Percentiles rank a stretch among this genome's conserved stretches.
Conservation (phyloP, 1,139 yeast genomes). For the Yamadazyma spencermartinsiae region DNA sequence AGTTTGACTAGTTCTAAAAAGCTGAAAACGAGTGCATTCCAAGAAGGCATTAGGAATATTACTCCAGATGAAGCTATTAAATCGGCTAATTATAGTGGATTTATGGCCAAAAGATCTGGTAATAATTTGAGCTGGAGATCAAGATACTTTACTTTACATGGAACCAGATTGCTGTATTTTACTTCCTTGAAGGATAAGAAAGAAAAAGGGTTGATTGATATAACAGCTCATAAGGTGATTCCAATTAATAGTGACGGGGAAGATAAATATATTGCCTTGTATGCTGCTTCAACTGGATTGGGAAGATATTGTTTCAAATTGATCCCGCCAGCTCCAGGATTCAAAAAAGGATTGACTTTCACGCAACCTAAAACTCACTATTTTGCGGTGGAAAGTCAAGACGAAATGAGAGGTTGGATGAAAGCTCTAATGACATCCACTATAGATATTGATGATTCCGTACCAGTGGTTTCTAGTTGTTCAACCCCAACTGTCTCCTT, state of each 20-base stretch:
- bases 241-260: slow-evolving; percentile 53
- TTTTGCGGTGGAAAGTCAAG: slow-evolving; percentile 89
- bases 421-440: slow-evolving; percentile 94
- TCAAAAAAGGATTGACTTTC: slow-evolving; percentile 89
- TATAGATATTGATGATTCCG: slow-evolving; percentile 89
- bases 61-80: slow-evolving; percentile 79
- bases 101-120: slow-evolving; percentile 91
- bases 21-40: slow-evolving; percentile 86
- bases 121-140: slow-evolving; percentile 90
- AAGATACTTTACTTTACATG: slow-evolving; percentile 86
- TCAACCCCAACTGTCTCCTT: slow-evolving; percentile 91
- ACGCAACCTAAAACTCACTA: slow-evolving; percentile 96
- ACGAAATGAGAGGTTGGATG: slow-evolving; percentile 95
- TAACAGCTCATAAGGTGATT: slow-evolving; percentile 89
- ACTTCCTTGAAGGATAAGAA: slow-evolving; percentile 74
- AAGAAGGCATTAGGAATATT: slow-evolving; percentile 81
- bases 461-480: slow-evolving; percentile 93
- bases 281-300: slow-evolving; percentile 91
- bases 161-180: slow-evolving; percentile 89
- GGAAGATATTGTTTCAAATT: slow-evolving; percentile 91
- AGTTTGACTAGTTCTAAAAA: slow-evolving; percentile 45
- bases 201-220: slow-evolving; percentile 92
- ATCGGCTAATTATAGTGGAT: slow-evolving; percentile 79
- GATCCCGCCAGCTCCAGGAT: slow-evolving; percentile 98
- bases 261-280: slow-evolving; percentile 77